Base-by-base conservation (phyloP, 345 rosid species). In the Erysimum cheiranthoides region DNA sequence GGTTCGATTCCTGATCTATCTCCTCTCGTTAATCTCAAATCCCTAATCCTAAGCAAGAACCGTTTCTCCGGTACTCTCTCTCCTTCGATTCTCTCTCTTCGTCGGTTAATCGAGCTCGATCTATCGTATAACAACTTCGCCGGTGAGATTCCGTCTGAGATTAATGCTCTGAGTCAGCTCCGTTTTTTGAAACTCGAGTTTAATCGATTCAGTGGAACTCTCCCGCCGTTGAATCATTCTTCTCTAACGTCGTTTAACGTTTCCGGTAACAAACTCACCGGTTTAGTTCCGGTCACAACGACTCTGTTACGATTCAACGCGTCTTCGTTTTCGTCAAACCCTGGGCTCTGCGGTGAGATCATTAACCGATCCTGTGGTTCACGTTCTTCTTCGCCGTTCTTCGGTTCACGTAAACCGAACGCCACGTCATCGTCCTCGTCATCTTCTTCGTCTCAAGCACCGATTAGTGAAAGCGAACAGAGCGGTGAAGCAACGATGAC, bases 1-100 rank as follows among this genome's bases (percentile, higher is more conserved):
- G 98, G 98, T 36, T 89, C 92, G 4, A 12, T 90, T 59, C 97
- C 98, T 16, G 96, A 94, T 74, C 82, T 94, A 27, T 89, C 97
- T 61, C 18, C 79, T 25, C 91, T 94, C 13, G 7, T 45, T 61
- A 85, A 84, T 78, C 90, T 94, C 64, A 83, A 81, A 69, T 79
- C 95, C n/a, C 85, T 94, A 30, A 74, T 68, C 40, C 73, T 92
- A 14, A 61, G 73, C 73, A 75, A 34, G 8, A 94, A 92, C 76
- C 46, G 28, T 40, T 90, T 94, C 80, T 86, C 95, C 36, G 93
- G 89, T 36, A 36, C 83, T 11, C 79, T 90, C 59, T 88, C 96
- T 50, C 68, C 78, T 40, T 83, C 90, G 6, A 14, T 94, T 69
- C 59, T 85, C 6, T 46, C 74, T 3, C 92, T 92, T 32, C 90